Percentiles rank a stretch among this genome's conserved stretches.
Evolutionary conservation across 1,284 basidiomycete species (phyloP).

Genomic region (Sanguinoderma infundibulare): DNA sequence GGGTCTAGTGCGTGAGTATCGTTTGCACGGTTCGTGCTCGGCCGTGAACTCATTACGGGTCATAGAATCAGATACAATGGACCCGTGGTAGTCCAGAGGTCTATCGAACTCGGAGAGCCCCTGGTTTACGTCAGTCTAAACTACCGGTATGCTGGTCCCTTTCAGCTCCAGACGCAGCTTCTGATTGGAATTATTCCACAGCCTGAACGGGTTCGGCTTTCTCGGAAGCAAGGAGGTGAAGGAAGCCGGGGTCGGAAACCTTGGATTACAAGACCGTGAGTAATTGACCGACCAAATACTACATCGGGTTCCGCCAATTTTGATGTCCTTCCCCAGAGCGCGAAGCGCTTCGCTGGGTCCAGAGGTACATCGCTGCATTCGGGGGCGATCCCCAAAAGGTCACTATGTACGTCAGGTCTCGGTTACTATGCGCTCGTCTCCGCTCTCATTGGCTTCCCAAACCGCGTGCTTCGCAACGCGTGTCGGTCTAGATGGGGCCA

Average conservation of each 20-base stretch:
- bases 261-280: conserved; percentile 59
- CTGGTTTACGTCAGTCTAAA: conserved; percentile 62
- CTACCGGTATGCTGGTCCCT: conserved; percentile 42
- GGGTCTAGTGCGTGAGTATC: conserved; percentile 12
- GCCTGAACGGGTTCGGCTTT: conserved; percentile 45
- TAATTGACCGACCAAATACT: conserved; percentile 11
- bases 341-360: conserved; percentile 58
- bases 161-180: too few relatives aligned
- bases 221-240: conserved; percentile 52
- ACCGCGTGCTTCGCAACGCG: too few relatives aligned
- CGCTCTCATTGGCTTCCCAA: not conserved
- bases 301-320: too few relatives aligned
- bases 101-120: conserved; percentile 49
- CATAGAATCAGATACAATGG: conserved; percentile 26
- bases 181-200: not conserved
- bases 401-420: conserved; percentile 26
- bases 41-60: conserved; percentile 15
- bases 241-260: conserved; percentile 54
- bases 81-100: conserved; percentile 48
- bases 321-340: conserved; percentile 4
- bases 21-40: too few relatives aligned
- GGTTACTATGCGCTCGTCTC: not conserved
- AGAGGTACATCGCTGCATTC: conserved; percentile 43
- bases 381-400: conserved; percentile 43
- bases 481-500: conserved; percentile 45